phyloP scores from a whole-genome alignment of 2,329 filamentous ascomycete species.

The Neospermospora avenae region DNA sequence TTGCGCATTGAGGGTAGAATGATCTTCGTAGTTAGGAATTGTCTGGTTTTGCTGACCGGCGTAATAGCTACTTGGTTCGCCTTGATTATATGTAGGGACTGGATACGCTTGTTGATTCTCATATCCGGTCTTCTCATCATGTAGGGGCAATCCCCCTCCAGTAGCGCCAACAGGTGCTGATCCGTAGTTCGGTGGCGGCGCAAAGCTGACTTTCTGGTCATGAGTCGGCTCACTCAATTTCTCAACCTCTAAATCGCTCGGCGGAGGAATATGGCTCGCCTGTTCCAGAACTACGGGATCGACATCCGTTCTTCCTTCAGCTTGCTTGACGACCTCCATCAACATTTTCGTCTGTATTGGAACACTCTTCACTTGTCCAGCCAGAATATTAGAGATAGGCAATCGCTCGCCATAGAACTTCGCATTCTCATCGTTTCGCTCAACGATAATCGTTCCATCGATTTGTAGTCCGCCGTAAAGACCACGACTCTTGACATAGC shows the following conservation, averaged over 20 bases:
- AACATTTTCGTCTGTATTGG: conserved; percentile 38
- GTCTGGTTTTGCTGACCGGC: neutral
- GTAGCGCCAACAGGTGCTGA: neutral
- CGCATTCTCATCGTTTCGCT: conserved; percentile 80
- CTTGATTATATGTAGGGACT: neutral
- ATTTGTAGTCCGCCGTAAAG: conserved; percentile 83
- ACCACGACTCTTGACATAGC: conserved; percentile 83
- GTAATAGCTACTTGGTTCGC: neutral
- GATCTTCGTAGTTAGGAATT: neutral
- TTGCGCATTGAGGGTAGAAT: neutral
- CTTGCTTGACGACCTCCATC: conserved; percentile 74
- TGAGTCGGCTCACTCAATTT: conserved; percentile 15
- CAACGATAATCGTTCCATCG: conserved; percentile 82
- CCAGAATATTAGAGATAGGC: conserved; percentile 56
- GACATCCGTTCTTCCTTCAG: conserved; percentile 75
- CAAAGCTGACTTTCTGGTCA: conserved; percentile 11
- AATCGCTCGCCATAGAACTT: conserved; percentile 72
- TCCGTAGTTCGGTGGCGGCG: conserved; percentile 8
- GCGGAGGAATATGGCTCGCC: conserved; percentile 62
- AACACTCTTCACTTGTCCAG: conserved; percentile 22
- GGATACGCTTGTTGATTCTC: neutral
- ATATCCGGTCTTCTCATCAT: conserved; percentile 7
- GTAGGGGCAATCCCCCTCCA: neutral
- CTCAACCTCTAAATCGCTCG: conserved; percentile 59
- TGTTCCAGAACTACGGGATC: conserved; percentile 64